Evolutionary conservation across 306 rosid genomes (phyloP).

Genomic region (Citrullus mucosospermus): DNA sequence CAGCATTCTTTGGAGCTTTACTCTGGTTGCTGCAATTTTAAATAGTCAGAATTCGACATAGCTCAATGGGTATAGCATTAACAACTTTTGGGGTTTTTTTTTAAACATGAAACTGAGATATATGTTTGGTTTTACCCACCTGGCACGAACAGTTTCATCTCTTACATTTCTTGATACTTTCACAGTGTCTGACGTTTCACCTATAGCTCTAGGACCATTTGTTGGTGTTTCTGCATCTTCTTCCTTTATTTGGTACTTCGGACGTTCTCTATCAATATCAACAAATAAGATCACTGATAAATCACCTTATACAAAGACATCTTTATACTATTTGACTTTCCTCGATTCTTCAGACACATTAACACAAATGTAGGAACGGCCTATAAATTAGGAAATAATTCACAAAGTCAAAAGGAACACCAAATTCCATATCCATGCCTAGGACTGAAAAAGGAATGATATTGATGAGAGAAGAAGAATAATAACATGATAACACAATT

Average conservation of each 20-base stretch:
- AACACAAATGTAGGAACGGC: not conserved
- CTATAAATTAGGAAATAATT: not conserved
- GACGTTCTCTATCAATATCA: slow-evolving; percentile 71
- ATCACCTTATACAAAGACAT: not conserved
- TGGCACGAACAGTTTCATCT: slow-evolving; percentile 53
- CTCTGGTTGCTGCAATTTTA: slow-evolving; percentile 65
- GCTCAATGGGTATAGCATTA: not conserved
- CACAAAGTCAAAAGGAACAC: not conserved
- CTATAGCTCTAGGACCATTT: slow-evolving; percentile 43
- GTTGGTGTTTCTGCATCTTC: slow-evolving; percentile 32
- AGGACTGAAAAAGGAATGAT: not conserved
- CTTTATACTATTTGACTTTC: not conserved
- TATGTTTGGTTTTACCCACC: slow-evolving; percentile 36
- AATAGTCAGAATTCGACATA: slow-evolving; percentile 20
- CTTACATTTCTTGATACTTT: slow-evolving; percentile 45
- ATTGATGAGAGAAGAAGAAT: not conserved
- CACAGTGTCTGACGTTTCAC: slow-evolving; percentile 62
- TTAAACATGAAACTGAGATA: not conserved
- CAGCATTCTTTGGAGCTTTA: slow-evolving; percentile 57
- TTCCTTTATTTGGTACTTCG: slow-evolving; percentile 63
- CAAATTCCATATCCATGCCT: not conserved
- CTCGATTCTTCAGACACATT: not conserved
- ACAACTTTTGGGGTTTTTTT: not conserved
- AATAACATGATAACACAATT: not conserved
- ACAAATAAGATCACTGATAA: slow-evolving; percentile 10